Conservation (phyloP, 2,329 filamentous ascomycete genomes). For the Phialophora tarda region DNA sequence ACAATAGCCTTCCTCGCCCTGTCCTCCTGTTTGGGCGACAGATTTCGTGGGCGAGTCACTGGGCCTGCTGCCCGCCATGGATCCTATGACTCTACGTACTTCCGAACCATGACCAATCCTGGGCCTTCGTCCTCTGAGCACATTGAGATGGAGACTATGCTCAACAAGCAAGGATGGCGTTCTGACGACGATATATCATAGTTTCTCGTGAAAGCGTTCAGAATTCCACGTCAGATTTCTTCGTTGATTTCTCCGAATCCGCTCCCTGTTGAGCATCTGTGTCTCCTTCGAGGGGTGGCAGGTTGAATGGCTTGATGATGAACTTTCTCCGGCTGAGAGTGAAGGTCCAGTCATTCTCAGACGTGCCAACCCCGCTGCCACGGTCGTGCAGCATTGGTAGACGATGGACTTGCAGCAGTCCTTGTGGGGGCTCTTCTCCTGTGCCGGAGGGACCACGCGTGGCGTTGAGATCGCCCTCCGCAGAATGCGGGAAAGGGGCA, state of each 20-base stretch:
- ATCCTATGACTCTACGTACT: constrained; percentile 62
- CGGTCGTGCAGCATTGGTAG: constrained; percentile 86
- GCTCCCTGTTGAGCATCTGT: constrained; percentile 63
- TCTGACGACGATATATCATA: constrained; percentile 36
- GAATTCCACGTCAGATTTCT: constrained; percentile 77
- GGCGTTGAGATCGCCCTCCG: constrained; percentile 48
- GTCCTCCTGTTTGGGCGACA: constrained; percentile 62
- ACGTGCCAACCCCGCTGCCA: constrained; percentile 73
- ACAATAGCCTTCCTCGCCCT: constrained; percentile 56
- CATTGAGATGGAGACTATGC: constrained; percentile 67
- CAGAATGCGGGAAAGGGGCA: constrained; percentile 70
- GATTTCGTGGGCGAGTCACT: constrained; percentile 56
- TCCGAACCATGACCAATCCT: constrained; percentile 61
- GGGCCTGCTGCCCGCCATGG: constrained; percentile 52
- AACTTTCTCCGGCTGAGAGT: constrained; percentile 83
- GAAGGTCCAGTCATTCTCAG: constrained; percentile 88
- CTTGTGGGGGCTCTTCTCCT: constrained; percentile 78
- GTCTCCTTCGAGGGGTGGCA: constrained; percentile 84
- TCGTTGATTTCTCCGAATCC: constrained; percentile 54
- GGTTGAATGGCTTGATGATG: constrained; percentile 82
- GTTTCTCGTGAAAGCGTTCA: constrained; percentile 47
- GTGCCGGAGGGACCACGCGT: constrained; percentile 51
- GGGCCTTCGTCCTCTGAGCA: constrained; percentile 64
- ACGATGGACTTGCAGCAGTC: constrained; percentile 80
- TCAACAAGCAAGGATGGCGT: constrained; percentile 51